Evolutionary conservation across 1,284 basidiomycete genomes (phyloP).

Genomic region (Ustilago loliicola): DNA sequence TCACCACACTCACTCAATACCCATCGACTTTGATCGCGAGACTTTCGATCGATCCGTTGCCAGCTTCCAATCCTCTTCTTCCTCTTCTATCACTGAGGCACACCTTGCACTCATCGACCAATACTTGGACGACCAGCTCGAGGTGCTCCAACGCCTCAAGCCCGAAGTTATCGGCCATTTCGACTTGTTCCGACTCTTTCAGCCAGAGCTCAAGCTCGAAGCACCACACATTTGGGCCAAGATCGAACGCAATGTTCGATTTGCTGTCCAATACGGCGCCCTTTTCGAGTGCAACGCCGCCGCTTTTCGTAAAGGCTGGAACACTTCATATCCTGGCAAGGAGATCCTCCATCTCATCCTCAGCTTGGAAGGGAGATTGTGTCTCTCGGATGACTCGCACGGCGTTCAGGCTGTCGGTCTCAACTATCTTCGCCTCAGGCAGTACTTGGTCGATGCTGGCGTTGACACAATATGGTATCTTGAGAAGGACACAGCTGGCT

Average conservation of each 20-base stretch:
- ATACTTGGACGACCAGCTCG: conserved; percentile 65
- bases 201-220: conserved; percentile 77
- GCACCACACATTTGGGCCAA: conserved; percentile 73
- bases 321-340: conserved; percentile 81
- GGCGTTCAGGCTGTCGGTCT: conserved; percentile 88
- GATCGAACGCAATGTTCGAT: conserved; percentile 82
- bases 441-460: conserved; percentile 78
- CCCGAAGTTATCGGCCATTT: conserved; percentile 95
- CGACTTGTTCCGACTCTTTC: conserved; percentile 74
- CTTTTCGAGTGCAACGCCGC: conserved; percentile 94
- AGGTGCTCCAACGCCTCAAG: conserved; percentile 74
- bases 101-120: conserved; percentile 38
- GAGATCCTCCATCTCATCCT: conserved; percentile 83
- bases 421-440: conserved; percentile 80
- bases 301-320: conserved; percentile 92
- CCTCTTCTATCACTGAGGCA: conserved; percentile 10
- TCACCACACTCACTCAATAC: conserved; percentile 88
- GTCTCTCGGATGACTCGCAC: conserved; percentile 95
- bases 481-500: conserved; percentile 33
- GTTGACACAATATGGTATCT: conserved; percentile 82
- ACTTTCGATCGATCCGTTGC: conserved; percentile 79
- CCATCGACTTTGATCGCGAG: conserved; percentile 89
- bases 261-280: conserved; percentile 85
- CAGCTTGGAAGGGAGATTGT: conserved; percentile 79
- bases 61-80: conserved; percentile 69